Base-by-base conservation (phyloP, 164 flowering plant genomes). In the Berberis thunbergii region DNA sequence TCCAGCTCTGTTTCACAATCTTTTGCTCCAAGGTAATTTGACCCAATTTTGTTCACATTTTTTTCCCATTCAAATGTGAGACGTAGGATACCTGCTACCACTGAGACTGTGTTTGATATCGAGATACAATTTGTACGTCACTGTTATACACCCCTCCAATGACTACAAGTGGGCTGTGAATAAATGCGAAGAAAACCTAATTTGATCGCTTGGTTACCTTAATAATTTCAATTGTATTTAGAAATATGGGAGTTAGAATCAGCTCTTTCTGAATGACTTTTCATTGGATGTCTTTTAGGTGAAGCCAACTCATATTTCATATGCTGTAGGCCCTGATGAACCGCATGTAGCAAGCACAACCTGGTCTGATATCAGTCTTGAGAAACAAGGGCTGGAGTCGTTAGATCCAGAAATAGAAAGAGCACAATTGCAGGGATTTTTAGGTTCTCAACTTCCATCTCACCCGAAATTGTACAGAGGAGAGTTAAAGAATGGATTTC, bases 281-380 rank as follows among this genome's bases (percentile, higher is more conserved):
- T 39, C 42, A 53, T 45, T 58, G 64, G 6, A 57, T 57, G 49
- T 57, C 54, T 65, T 64, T 58, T 54, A 73, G 93, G 81, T 69
- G 59, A 86, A 75, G 68, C 75, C 70, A 67, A 46, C 41, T 67
- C 72, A 66, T 69, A 69, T 80, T 79, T 77, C 80, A 49, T 54
- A 46, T 78, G 96, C 91, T 69, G 80, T 83, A 45, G 99, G 99
- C 67, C 99, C 98, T 53, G 94, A 88, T 78, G 99, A 91, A 84
- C 99, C 97, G 59, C 99, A 91, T 79, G 99, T 93, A 58, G 92
- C 97, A 11, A 84, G 88, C 73, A 86, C 88, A 62, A 61, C 87
- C 57, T 86, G 88, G 89, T 84, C 96, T 4, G 96, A 86, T 71
- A 85, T 86, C 59, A 50, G 82, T 72, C 55, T 81, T 52, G 96